These are phyloP conservation scores for Boletus rufocinnamomeus DNA, from an alignment of 768 basidiomycete species.

Conservation along the genomic window DNA sequence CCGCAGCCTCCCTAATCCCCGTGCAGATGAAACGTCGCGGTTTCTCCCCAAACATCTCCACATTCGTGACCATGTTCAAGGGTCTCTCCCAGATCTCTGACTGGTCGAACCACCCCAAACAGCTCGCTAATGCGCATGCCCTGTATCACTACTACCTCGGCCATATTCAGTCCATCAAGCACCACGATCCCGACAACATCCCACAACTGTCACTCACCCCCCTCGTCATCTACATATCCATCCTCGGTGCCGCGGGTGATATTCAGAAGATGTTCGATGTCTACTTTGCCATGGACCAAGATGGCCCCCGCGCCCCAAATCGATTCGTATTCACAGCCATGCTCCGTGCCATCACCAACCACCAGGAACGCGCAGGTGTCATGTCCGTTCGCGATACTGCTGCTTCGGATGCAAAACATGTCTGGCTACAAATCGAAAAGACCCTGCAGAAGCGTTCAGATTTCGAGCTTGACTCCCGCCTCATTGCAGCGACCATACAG, in stretches of 20 bases:
- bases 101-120: slow-evolving; percentile 60
- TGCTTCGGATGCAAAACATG: slow-evolving; percentile 65
- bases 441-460: slow-evolving; percentile 45
- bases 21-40: slow-evolving; percentile 83
- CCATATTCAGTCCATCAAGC: slow-evolving; percentile 51
- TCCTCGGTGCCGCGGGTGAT: slow-evolving; percentile 60
- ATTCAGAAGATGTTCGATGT: slow-evolving; percentile 76
- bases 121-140: slow-evolving; percentile 59
- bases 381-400: slow-evolving; percentile 38
- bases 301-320: slow-evolving; percentile 63
- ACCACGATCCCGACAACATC: slow-evolving; percentile 45
- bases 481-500: slow-evolving; percentile 53
- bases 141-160: slow-evolving; percentile 60
- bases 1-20: slow-evolving; percentile 5
- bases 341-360: slow-evolving; percentile 49
- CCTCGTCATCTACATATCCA: slow-evolving; percentile 61
- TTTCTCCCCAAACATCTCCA: slow-evolving; percentile 64
- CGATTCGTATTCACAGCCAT: slow-evolving; percentile 65
- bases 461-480: slow-evolving; percentile 54
- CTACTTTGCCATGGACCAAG: slow-evolving; percentile 64
- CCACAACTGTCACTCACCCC: slow-evolving; percentile 51
- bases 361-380: slow-evolving; percentile 22
- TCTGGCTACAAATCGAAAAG: slow-evolving; percentile 70
- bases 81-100: slow-evolving; percentile 63
- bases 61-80: slow-evolving; percentile 69